Evolutionary conservation across 805 yeast species (phyloP).

Genomic region (Ogataea pini): DNA sequence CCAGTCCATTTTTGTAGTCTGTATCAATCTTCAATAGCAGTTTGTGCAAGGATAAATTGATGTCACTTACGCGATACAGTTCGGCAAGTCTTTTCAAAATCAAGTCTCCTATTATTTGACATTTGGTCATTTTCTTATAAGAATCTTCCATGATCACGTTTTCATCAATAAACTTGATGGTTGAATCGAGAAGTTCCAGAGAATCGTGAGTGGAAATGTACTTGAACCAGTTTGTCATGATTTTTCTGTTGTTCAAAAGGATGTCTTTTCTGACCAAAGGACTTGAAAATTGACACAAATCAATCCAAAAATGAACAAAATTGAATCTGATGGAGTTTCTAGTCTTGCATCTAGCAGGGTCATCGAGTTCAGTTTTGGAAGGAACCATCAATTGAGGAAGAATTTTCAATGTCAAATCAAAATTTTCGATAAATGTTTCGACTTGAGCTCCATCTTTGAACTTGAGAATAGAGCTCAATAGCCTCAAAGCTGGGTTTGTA

Average conservation of each 20-base stretch:
- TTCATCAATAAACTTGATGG: conserved; percentile 49
- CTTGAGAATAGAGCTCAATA: conserved; percentile 53
- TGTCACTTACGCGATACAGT: conserved; percentile 39
- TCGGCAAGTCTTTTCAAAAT: conserved; percentile 58
- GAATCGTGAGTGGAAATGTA: conserved; percentile 57
- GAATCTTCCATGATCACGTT: conserved; percentile 58
- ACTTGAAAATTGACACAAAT: conserved; percentile 49
- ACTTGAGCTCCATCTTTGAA: conserved; percentile 52
- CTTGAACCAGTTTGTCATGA: conserved; percentile 70
- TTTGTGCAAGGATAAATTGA: conserved; percentile 42
- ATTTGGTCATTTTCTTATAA: conserved; percentile 68
- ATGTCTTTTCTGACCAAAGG: conserved; percentile 65
- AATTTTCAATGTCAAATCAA: conserved; percentile 65
- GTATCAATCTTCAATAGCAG: conserved; percentile 53
- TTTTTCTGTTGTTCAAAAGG: conserved; percentile 53
- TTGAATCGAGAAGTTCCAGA: conserved; percentile 37
- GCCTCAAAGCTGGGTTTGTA: conserved; percentile 61
- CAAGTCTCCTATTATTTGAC: conserved; percentile 77
- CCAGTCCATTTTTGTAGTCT: conserved; percentile 50
- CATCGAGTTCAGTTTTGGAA: conserved; percentile 45
- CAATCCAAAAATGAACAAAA: conserved; percentile 63
- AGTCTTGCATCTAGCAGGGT: conserved; percentile 37
- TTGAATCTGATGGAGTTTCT: conserved; percentile 53
- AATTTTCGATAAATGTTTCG: conserved; percentile 59
- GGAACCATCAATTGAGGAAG: conserved; percentile 65